phyloP scores from a whole-genome alignment of 2,329 filamentous ascomycete genomes.

The Aspergillus sp. region DNA sequence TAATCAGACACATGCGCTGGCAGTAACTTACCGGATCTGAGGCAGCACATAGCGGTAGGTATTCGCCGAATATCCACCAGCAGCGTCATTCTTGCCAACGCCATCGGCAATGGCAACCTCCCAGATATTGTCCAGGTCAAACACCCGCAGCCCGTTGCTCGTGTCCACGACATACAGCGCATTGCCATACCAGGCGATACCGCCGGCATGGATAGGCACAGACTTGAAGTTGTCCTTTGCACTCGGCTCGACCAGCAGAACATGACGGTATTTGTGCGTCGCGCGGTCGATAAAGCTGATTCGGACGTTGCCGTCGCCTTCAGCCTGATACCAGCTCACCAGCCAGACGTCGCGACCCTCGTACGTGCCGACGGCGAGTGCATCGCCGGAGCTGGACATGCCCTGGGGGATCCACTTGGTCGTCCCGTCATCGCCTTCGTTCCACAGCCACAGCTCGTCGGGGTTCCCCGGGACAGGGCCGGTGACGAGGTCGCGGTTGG shows the following conservation, averaged over 20 bases:
- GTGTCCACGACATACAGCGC: conserved; percentile 38
- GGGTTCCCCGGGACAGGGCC: conserved; percentile 7
- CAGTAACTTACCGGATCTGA: neutral
- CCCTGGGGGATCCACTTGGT: conserved; percentile 37
- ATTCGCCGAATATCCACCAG: conserved; percentile 29
- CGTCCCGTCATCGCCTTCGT: conserved; percentile 31
- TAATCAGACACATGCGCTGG: neutral
- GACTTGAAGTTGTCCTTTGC: conserved; percentile 32
- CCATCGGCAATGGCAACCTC: conserved; percentile 30
- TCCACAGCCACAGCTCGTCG: conserved; percentile 17
- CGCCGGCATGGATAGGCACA: conserved; percentile 36
- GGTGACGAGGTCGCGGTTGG: conserved; percentile 14
- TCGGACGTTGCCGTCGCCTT: conserved; percentile 25
- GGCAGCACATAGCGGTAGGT: conserved; percentile 36
- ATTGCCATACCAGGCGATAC: conserved; percentile 38
- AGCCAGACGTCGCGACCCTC: conserved; percentile 33
- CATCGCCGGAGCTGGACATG: conserved; percentile 34
- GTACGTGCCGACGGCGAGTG: conserved; percentile 27
- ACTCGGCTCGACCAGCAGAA: conserved; percentile 34
- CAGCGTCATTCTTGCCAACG: conserved; percentile 27
- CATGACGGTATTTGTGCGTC: conserved; percentile 32
- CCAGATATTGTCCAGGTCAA: conserved; percentile 38
- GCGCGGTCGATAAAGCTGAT: conserved; percentile 33
- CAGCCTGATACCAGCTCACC: conserved; percentile 35
- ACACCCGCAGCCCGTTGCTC: conserved; percentile 33